Base-by-base conservation (phyloP, 139 green algal genomes). In the Gonium pectorale region DNA sequence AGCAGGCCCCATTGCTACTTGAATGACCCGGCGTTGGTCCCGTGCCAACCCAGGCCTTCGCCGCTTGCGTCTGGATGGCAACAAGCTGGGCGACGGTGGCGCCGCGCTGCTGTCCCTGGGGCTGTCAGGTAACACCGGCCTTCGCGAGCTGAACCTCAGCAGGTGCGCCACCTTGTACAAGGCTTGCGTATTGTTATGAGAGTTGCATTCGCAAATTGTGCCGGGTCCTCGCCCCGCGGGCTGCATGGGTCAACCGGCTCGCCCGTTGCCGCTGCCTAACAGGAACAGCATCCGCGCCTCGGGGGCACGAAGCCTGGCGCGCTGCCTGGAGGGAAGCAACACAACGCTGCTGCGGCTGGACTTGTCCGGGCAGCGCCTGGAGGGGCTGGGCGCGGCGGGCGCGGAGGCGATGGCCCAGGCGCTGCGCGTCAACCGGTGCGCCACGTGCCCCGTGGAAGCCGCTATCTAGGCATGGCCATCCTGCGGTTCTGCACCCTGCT, bases 241-340 rank as follows among this genome's bases (percentile, higher is more conserved):
- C n/a, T n/a, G n/a, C n/a, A n/a, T n/a, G n/a, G n/a, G n/a, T n/a
- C n/a, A n/a, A n/a, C n/a, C n/a, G n/a, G n/a, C n/a, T n/a, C n/a
- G n/a, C n/a, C n/a, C n/a, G n/a, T n/a, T n/a, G n/a, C n/a, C n/a
- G n/a, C n/a, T n/a, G n/a, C n/a, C n/a, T n/a, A n/a, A 31, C 52
- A 80, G 72, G 72, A 80, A 80, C 33, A 19, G 51, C 52, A 80
- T 80, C 35, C 72, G 72, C 17, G 72, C 72, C 33, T 52, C 72
- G 9, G 72, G 72, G 22, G 72, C 72, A 8, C 72, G 72, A 52
- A 80, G 72, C 75, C 59, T 82, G 59, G 56, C 40, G 19, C 59
- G 75, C 75, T 82, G 75, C 75, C 59, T 82, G 75, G 56, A 71
- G 40, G 71, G 51, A 22, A 8, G 59, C 40, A 71, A 71, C 75